phyloP scores from a whole-genome alignment of 2,329 filamentous ascomycete genomes.

The Cyclaneusma minus region DNA sequence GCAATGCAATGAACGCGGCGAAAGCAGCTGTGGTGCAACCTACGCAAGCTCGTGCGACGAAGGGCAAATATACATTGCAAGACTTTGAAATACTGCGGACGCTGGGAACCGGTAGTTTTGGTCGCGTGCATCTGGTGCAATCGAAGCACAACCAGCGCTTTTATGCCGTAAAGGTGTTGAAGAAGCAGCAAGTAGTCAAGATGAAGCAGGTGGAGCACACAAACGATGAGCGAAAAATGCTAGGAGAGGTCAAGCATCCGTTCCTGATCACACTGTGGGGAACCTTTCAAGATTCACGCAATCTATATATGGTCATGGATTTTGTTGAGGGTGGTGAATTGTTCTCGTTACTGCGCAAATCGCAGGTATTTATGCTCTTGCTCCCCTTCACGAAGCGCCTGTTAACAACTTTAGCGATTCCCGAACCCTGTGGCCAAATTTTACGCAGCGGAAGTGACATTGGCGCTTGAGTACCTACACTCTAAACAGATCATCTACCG shows the following conservation, averaged over 20 bases:
- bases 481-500: slow-evolving; percentile 93
- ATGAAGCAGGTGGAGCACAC: slow-evolving; percentile 99
- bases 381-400: slow-evolving; percentile 4
- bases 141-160: slow-evolving; percentile 96
- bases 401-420: slow-evolving; percentile 52
- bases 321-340: slow-evolving; percentile 97
- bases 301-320: slow-evolving; percentile 99
- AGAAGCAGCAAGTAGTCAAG: slow-evolving; percentile 96
- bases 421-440: slow-evolving; percentile 98
- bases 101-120: slow-evolving; percentile 91
- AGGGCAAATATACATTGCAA: slow-evolving; percentile 87
- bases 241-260: slow-evolving; percentile 92
- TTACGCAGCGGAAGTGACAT: slow-evolving; percentile 91
- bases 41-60: slow-evolving; percentile 51
- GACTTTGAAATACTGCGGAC: slow-evolving; percentile 89
- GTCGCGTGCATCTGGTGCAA: slow-evolving; percentile 88
- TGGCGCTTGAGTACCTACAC: slow-evolving; percentile 91
- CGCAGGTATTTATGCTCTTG: slow-evolving; percentile 47
- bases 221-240: slow-evolving; percentile 92
- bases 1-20: slow-evolving; percentile 10
- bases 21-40: slow-evolving; percentile 2
- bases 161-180: slow-evolving; percentile 96
- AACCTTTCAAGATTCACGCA: slow-evolving; percentile 89
- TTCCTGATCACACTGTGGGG: slow-evolving; percentile 98
- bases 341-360: slow-evolving; percentile 89